Percentiles rank a stretch among this genome's conserved stretches.
phyloP scores from a whole-genome alignment of 139 green algal species.

The Yamagishiella unicocca region DNA sequence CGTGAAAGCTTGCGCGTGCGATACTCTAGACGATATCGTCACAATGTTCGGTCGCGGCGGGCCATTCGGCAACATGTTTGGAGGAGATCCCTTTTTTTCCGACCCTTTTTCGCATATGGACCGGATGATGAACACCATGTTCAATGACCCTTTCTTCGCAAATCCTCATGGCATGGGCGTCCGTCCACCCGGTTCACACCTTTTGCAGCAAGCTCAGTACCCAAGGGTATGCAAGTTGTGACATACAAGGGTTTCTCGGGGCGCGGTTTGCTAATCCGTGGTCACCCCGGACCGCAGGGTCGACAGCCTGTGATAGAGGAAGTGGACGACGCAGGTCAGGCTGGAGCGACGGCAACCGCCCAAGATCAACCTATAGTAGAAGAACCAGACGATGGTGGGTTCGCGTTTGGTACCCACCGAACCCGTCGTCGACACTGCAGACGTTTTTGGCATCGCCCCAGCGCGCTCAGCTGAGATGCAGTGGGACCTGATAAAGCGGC shows the following conservation, averaged over 20 bases:
- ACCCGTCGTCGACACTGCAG: too few relatives aligned
- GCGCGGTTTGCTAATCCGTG: neutral
- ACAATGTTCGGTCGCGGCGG: constrained; percentile 17
- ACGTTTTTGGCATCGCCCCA: too few relatives aligned
- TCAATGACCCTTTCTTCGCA: constrained; percentile 19
- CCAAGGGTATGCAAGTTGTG: neutral
- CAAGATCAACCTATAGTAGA: constrained; percentile 54
- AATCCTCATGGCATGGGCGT: constrained; percentile 21
- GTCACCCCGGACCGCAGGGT: neutral
- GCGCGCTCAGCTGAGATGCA: too few relatives aligned
- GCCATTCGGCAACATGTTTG: constrained; percentile 25
- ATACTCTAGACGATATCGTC: too few relatives aligned
- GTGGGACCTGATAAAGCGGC: too few relatives aligned
- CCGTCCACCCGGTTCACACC: neutral
- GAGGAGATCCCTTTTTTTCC: constrained; percentile 42
- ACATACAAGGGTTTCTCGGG: neutral
- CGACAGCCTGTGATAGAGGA: constrained; percentile 43
- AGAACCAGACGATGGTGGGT: constrained; percentile 51
- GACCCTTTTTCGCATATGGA: constrained; percentile 53
- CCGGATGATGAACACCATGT: constrained; percentile 52
- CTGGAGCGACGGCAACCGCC: neutral
- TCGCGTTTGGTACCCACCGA: too few relatives aligned
- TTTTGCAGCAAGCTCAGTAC: neutral
- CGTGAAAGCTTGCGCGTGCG: too few relatives aligned
- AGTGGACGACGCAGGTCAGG: constrained; percentile 25